These are phyloP conservation scores for Boehmeria nivea DNA, from an alignment of 306 rosid species.

Conservation along the genomic window DNA sequence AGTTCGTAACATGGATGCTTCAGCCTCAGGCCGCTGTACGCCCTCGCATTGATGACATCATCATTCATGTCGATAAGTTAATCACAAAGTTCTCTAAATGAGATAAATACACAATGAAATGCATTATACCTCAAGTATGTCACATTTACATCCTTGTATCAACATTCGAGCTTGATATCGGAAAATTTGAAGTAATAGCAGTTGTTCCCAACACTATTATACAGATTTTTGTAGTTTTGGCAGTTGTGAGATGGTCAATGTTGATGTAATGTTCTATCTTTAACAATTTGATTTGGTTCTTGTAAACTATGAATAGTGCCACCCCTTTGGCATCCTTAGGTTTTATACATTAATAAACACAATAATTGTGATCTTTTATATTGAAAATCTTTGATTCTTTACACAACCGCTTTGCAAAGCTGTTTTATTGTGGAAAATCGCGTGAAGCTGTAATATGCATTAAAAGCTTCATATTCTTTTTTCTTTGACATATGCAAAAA, in stretches of 20 bases:
- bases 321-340: constrained; percentile 26
- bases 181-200: constrained; percentile 27
- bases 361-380: constrained; percentile 6
- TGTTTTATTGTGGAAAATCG: background rate
- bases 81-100: constrained; percentile 75
- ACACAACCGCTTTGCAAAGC: constrained; percentile 2
- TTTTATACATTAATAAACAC: constrained; percentile 3
- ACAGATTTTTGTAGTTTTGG: constrained; percentile 38
- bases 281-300: constrained; percentile 30
- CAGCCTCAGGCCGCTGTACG: constrained; percentile 85
- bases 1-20: constrained; percentile 98
- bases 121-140: constrained; percentile 8
- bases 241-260: constrained; percentile 37
- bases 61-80: constrained; percentile 92
- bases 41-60: constrained; percentile 79
- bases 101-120: constrained; percentile 24
- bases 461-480: background rate
- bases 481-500: too few species aligned
- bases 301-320: constrained; percentile 44
- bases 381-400: background rate
- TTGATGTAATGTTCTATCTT: constrained; percentile 25
- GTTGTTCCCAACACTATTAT: constrained; percentile 30
- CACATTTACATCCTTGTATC: constrained; percentile 14
- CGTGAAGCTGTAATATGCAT: background rate
- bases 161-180: constrained; percentile 22